phyloP scores from a whole-genome alignment of 306 rosid genomes.

The Quercus bicolor region DNA sequence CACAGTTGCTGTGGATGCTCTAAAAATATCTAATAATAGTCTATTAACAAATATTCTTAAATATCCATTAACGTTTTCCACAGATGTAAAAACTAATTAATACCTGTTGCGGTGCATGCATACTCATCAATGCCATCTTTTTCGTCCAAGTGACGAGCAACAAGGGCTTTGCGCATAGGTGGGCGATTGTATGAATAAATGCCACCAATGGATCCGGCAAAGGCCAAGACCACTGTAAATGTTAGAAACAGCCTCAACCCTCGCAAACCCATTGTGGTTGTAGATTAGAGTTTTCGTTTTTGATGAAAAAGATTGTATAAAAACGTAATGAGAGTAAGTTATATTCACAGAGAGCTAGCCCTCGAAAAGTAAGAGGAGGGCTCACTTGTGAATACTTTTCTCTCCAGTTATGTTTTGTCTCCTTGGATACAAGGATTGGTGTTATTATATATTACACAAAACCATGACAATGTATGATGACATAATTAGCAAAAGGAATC shows the following conservation, averaged over 20 bases:
- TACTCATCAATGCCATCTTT: conserved; percentile 3
- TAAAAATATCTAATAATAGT: background rate
- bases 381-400: too few relatives aligned
- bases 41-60: background rate
- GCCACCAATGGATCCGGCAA: conserved; percentile 8
- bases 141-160: background rate
- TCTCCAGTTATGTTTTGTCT: too few relatives aligned
- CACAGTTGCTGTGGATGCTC: too few relatives aligned
- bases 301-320: too few relatives aligned
- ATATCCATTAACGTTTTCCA: background rate
- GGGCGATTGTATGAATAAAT: conserved; percentile 37
- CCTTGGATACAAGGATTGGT: too few relatives aligned
- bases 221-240: conserved; percentile 2
- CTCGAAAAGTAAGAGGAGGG: too few relatives aligned
- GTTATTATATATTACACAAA: too few relatives aligned
- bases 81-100: background rate
- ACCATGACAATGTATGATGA: too few relatives aligned
- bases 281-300: background rate
- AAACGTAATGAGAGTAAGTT: too few relatives aligned
- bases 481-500: too few relatives aligned
- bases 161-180: conserved; percentile 15
- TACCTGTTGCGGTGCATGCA: conserved; percentile 48
- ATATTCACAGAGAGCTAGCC: too few relatives aligned
- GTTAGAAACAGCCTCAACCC: conserved; percentile 5
- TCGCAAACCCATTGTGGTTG: conserved; percentile 9